Evolutionary conservation across 129 eudicot species (phyloP).

Genomic region (Logfia minima): DNA sequence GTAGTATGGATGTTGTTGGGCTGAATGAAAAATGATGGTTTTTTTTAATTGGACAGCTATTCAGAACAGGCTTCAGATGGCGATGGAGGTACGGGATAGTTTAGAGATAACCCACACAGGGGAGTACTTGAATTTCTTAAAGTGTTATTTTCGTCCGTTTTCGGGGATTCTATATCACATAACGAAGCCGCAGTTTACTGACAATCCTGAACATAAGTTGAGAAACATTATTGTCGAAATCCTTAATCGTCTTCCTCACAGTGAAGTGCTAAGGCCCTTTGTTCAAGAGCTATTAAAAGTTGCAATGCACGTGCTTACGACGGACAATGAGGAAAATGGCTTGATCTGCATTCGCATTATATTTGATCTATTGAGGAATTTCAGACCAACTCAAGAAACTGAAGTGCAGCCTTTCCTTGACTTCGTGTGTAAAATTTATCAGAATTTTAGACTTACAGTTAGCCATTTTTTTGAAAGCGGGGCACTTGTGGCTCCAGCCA

Average conservation of each 20-base stretch:
- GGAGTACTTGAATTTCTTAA: constrained; percentile 88
- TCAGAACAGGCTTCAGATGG: constrained; percentile 82
- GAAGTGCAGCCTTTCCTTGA: constrained; percentile 98
- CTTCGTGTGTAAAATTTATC: constrained; percentile 91
- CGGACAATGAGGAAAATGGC: constrained; percentile 97
- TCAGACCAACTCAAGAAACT: constrained; percentile 82
- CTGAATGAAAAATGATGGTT: constrained; percentile 6
- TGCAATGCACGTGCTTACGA: constrained; percentile 92
- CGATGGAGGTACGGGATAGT: constrained; percentile 99
- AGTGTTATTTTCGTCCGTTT: constrained; percentile 84
- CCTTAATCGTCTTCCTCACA: constrained; percentile 86
- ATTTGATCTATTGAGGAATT: constrained; percentile 86
- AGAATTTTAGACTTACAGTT: constrained; percentile 82
- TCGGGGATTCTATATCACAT: constrained; percentile 62
- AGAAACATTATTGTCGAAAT: constrained; percentile 81
- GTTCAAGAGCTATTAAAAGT: constrained; percentile 90
- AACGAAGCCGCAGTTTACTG: constrained; percentile 65
- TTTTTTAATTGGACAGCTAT: constrained; percentile 50
- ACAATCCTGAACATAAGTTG: constrained; percentile 82
- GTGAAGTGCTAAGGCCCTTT: constrained; percentile 65
- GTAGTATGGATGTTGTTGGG: constrained; percentile 8
- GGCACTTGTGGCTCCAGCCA: constrained; percentile 61
- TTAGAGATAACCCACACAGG: constrained; percentile 94
- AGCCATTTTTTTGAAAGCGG: constrained; percentile 86
- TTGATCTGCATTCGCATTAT: constrained; percentile 88